Evolutionary conservation across 2,329 filamentous ascomycete species (phyloP).

Genomic region (Aspergillus sp.): DNA sequence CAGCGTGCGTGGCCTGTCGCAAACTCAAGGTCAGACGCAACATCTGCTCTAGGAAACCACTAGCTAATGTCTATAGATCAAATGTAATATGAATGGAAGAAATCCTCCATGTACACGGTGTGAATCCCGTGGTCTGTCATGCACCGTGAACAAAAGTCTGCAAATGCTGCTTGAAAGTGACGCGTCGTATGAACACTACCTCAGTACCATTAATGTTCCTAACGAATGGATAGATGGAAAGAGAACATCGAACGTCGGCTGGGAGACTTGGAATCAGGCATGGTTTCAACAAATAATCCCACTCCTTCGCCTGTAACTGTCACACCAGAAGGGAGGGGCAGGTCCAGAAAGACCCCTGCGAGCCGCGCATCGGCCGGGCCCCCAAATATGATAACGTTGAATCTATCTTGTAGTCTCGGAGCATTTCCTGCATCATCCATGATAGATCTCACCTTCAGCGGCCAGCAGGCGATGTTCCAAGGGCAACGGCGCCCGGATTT

Average conservation of each 20-base stretch:
- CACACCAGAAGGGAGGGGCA: neutral
- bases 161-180: neutral
- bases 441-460: neutral
- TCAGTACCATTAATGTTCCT: neutral
- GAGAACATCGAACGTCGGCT: neutral
- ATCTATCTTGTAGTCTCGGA: neutral
- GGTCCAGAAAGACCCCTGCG: neutral
- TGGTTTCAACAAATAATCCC: neutral
- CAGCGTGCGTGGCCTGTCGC: neutral
- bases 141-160: neutral
- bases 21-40: neutral
- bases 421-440: neutral
- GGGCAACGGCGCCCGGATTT: neutral
- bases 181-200: neutral
- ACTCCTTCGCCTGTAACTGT: neutral
- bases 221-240: neutral
- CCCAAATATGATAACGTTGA: neutral
- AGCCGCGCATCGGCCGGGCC: neutral
- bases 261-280: neutral
- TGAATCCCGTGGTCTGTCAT: neutral
- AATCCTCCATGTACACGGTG: neutral
- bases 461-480: neutral
- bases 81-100: neutral
- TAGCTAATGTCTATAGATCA: neutral
- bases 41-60: neutral